These are phyloP conservation scores for Penicillium sp. DNA, from an alignment of 2,329 filamentous ascomycete species.

Conservation along the genomic window DNA sequence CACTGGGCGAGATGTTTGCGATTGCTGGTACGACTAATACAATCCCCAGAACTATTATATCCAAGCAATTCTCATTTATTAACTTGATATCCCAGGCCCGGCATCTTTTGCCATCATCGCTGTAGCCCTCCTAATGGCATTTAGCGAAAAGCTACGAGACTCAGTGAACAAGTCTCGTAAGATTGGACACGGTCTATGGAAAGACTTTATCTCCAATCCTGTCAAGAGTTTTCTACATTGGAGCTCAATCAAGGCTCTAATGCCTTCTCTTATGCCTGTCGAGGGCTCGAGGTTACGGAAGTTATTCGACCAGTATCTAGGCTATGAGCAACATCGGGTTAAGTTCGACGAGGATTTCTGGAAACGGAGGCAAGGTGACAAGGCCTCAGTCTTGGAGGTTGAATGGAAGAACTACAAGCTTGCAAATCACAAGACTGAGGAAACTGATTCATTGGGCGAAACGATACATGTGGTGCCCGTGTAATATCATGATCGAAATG, in stretches of 20 bases:
- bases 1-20: constrained; percentile 24
- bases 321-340: constrained; percentile 17
- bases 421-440: neutral
- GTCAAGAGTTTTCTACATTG: constrained; percentile 13
- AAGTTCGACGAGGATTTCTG: constrained; percentile 34
- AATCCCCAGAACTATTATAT: neutral
- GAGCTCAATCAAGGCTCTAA: constrained; percentile 5
- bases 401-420: constrained; percentile 7
- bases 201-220: constrained; percentile 25
- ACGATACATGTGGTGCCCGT: too few relatives aligned
- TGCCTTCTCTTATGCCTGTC: constrained; percentile 7
- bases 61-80: neutral
- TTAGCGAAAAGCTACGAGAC: constrained; percentile 42
- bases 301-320: constrained; percentile 28
- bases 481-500: too few relatives aligned
- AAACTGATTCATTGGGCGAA: neutral
- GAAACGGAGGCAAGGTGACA: constrained; percentile 25
- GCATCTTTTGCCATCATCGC: constrained; percentile 54
- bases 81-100: constrained; percentile 25
- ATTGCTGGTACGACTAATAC: constrained; percentile 26
- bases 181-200: constrained; percentile 20
- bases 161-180: constrained; percentile 24
- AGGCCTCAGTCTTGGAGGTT: neutral
- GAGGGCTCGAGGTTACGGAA: constrained; percentile 23
- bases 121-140: constrained; percentile 56